A percentile compares a stretch with the other conserved stretches of the same genome.
phyloP scores from a whole-genome alignment of 1,139 yeast genomes.

The Saccharomyces hybrid region DNA sequence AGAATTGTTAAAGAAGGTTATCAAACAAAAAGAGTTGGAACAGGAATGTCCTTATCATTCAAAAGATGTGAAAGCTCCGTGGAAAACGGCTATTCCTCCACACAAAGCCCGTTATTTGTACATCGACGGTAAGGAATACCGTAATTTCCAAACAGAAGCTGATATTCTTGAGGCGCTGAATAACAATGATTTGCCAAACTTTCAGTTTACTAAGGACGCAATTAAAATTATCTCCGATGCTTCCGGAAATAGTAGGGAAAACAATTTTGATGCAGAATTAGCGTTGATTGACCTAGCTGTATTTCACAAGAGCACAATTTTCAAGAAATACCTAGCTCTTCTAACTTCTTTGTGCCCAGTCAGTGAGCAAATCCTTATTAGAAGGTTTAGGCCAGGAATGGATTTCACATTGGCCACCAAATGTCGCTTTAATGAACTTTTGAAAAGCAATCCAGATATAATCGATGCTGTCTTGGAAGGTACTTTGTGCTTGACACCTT shows the following conservation, averaged over 20 bases:
- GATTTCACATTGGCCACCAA: constrained; percentile 91
- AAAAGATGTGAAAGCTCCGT: constrained; percentile 55
- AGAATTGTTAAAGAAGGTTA: constrained; percentile 36
- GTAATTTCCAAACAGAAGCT: constrained; percentile 22
- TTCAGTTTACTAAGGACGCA: constrained; percentile 32
- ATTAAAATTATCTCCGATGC: constrained; percentile 18
- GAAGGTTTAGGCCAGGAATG: constrained; percentile 91
- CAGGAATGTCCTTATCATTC: constrained; percentile 56
- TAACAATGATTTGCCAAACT: constrained; percentile 48
- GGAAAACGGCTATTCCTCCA: constrained; percentile 91
- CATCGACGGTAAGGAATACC: constrained; percentile 54
- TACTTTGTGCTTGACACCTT: constrained; percentile 71
- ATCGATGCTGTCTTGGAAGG: constrained; percentile 42
- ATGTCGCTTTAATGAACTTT: constrained; percentile 40
- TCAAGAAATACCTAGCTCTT: constrained; percentile 59
- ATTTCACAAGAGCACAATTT: constrained; percentile 53
- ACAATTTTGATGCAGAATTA: constrained; percentile 24
- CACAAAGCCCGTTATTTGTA: constrained; percentile 86
- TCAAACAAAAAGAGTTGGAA: constrained; percentile 47
- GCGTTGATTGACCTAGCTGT: constrained; percentile 47
- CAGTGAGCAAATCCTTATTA: constrained; percentile 59
- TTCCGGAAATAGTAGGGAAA: constrained; percentile 3
- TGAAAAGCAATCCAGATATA: constrained; percentile 26
- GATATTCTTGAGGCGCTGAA: constrained; percentile 32
- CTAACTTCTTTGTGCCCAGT: constrained; percentile 60